Base-by-base conservation (phyloP, 2,329 filamentous ascomycete genomes). In the Talaromyces pinophilus region DNA sequence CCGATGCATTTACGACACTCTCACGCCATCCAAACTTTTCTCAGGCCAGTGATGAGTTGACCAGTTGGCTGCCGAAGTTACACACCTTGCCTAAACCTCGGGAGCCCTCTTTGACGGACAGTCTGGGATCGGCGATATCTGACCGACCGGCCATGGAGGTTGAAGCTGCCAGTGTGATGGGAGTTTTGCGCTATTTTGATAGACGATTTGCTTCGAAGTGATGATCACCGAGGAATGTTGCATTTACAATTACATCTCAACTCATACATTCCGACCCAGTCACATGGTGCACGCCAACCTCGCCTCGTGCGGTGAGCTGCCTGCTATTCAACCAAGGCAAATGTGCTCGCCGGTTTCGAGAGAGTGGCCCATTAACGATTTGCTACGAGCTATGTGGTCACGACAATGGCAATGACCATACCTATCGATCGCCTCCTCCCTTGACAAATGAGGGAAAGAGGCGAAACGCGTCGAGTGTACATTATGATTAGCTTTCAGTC, bases 161-260 rank as follows among this genome's bases (percentile, higher is more conserved):
- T 17, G 91, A 93, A 78, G 90, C 91, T 6, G 91, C 91, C 0
- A 93, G 90, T 76, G 92, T 93, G 64, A 93, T 93, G 91, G 90
- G 89, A 50, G 91, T 93, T n/a, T 79, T 93, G 67, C 91, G 91
- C 77, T 89, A 91, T 69, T 93, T 93, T 78, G 91, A 93, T 72
- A 84, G 92, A 60, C 82, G 91, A 63, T 93, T 93, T 65, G 78
- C 78, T 44, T 77, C 79, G 62, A 79, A 79, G 73, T 78, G 72
- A 71, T 52, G 55, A 28, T 22, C 3, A 17, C 33, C 19, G 38
- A 57, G 42, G 3, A 30, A 35, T 19, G 22, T 33, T 46, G 22
- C 6, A 38, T 44, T n/a, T 44, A n/a, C 17, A 44, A 8, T 8
- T 22, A 59, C 22, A 44, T 55, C 22, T 44, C 48, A 55, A n/a